phyloP scores from a whole-genome alignment of 2,329 filamentous ascomycete genomes.

The Teratosphaeria epicoccoides region DNA sequence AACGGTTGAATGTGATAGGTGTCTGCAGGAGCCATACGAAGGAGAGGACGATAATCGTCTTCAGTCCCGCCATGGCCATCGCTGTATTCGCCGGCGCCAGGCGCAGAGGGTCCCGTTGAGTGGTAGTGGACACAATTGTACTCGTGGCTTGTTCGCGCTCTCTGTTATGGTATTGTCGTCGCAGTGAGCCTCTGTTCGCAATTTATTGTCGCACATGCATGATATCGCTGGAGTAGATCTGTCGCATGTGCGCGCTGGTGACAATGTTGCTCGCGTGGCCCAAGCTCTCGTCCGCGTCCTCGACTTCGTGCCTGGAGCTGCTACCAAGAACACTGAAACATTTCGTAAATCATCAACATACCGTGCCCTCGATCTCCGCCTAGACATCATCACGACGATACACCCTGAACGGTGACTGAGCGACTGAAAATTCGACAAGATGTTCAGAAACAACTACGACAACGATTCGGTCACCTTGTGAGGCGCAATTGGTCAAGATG shows the following conservation, averaged over 20 bases:
- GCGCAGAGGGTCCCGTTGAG: neutral
- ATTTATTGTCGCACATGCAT: too few species aligned
- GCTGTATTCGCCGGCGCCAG: neutral
- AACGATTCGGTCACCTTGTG: slow-evolving; percentile 99
- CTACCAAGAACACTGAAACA: neutral
- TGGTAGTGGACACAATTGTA: neutral
- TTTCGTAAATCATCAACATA: neutral
- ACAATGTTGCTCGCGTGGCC: neutral
- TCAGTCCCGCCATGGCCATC: slow-evolving; percentile 68
- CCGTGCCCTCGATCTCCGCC: neutral
- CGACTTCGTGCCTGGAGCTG: neutral
- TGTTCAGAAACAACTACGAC: slow-evolving; percentile 99
- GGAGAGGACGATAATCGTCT: slow-evolving; percentile 97
- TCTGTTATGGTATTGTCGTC: neutral
- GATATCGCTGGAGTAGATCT: too few species aligned
- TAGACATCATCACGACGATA: neutral
- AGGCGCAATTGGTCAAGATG: slow-evolving; percentile 27
- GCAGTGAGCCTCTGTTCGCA: too few species aligned
- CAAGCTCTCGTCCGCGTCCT: neutral
- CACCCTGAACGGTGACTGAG: neutral
- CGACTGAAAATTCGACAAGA: slow-evolving; percentile 29
- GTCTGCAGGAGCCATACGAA: slow-evolving; percentile 52
- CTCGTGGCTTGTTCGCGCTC: neutral
- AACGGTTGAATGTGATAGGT: neutral
- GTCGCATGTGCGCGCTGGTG: neutral